A percentile compares a stretch with the other conserved stretches of the same genome.
These are phyloP conservation scores for Pleurotus tuoliensis DNA, from an alignment of 768 basidiomycete species.

Conservation along the genomic window DNA sequence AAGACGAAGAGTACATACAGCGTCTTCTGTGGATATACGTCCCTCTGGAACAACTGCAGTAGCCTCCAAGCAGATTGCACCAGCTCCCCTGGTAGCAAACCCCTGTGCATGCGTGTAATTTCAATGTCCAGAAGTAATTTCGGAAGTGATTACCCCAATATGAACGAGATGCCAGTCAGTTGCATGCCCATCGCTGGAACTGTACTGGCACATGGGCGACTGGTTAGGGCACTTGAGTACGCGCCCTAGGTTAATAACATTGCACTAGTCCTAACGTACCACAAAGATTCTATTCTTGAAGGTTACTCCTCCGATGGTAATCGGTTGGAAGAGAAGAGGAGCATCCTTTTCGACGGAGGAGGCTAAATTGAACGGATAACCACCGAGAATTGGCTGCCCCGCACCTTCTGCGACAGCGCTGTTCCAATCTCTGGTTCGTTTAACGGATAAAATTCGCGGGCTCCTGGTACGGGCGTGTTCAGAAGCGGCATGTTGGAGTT, in stretches of 20 bases:
- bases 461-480: constrained; percentile 47
- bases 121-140: background rate
- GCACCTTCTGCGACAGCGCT: constrained; percentile 10
- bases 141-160: constrained; percentile 41
- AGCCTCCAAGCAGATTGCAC: constrained; percentile 71
- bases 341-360: constrained; percentile 35
- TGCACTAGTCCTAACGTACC: constrained; percentile 27
- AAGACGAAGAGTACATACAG: constrained; percentile 32
- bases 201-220: constrained; percentile 86
- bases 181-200: constrained; percentile 65
- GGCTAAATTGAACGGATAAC: too few relatives aligned
- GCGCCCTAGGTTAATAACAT: background rate
- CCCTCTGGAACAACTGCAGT: constrained; percentile 72
- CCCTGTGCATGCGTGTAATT: constrained; percentile 28
- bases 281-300: constrained; percentile 80
- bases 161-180: constrained; percentile 86
- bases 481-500: constrained; percentile 16
- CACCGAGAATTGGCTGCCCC: too few relatives aligned
- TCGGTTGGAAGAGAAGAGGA: constrained; percentile 62
- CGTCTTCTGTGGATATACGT: constrained; percentile 73
- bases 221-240: constrained; percentile 16
- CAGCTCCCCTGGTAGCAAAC: constrained; percentile 68
- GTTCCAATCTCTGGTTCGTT: constrained; percentile 58
- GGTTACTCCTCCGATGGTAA: constrained; percentile 53
- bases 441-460: constrained; percentile 53